A percentile compares a stretch with the other conserved stretches of the same genome.
Conservation (phyloP, 2,329 filamentous ascomycete genomes). For the Stenocarpella maydis region DNA sequence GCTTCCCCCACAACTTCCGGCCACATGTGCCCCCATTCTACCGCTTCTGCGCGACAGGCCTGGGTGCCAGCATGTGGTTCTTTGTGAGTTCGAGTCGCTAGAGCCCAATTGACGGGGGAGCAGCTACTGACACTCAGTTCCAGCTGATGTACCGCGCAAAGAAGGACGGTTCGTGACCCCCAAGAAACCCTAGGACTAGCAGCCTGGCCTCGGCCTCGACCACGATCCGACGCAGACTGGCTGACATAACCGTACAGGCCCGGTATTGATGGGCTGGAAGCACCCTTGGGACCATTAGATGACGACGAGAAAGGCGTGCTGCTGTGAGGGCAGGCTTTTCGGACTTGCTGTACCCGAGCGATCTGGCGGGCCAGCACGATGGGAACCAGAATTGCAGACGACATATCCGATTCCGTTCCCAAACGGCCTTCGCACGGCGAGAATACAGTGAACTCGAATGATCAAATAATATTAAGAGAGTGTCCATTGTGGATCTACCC, state of each 20-base stretch:
- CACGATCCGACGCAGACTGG: neutral
- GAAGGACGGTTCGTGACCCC: slow-evolving; percentile 76
- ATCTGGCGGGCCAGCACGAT: neutral
- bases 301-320: neutral
- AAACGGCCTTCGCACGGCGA: neutral
- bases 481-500: slow-evolving; percentile 7
- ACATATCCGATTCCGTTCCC: neutral
- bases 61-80: slow-evolving; percentile 99
- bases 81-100: slow-evolving; percentile 71
- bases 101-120: slow-evolving; percentile 14
- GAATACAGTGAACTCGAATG: neutral
- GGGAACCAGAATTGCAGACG: neutral
- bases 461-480: neutral
- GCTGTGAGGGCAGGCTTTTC: slow-evolving; percentile 23
- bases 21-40: slow-evolving; percentile 71
- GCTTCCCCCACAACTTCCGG: slow-evolving; percentile 40
- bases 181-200: neutral
- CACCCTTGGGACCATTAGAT: slow-evolving; percentile 92
- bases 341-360: neutral
- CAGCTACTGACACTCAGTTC: slow-evolving; percentile 35
- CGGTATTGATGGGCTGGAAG: slow-evolving; percentile 89
- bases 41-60: slow-evolving; percentile 82
- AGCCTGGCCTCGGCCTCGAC: neutral
- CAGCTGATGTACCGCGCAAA: slow-evolving; percentile 96
- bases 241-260: slow-evolving; percentile 51